Percentiles rank a stretch among this genome's conserved stretches.
Evolutionary conservation across 1,139 yeast genomes (phyloP).

Genomic region (Taphrina flavorubra): DNA sequence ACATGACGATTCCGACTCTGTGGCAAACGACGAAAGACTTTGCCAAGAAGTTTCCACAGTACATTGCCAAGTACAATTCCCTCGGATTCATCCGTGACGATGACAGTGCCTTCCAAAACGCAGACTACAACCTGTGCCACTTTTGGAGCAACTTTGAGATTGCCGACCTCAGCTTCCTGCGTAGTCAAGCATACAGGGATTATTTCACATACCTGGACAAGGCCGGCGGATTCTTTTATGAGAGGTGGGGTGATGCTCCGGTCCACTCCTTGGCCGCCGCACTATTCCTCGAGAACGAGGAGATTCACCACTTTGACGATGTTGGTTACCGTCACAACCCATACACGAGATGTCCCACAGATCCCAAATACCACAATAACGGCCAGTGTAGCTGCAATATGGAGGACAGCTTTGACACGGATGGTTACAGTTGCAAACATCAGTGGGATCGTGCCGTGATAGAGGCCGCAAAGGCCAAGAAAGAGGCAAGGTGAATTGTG

Average conservation of each 20-base stretch:
- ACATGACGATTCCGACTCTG: slow-evolving; percentile 76
- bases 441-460: slow-evolving; percentile 46
- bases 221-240: slow-evolving; percentile 78
- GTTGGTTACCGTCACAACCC: slow-evolving; percentile 83
- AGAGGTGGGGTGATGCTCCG: slow-evolving; percentile 95
- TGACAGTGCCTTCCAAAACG: slow-evolving; percentile 68
- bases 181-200: slow-evolving; percentile 66
- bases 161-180: slow-evolving; percentile 66
- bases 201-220: slow-evolving; percentile 70
- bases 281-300: slow-evolving; percentile 67
- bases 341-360: slow-evolving; percentile 76
- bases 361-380: slow-evolving; percentile 58
- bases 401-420: slow-evolving; percentile 50
- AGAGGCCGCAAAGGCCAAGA: not conserved
- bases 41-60: slow-evolving; percentile 67
- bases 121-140: slow-evolving; percentile 70
- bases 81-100: slow-evolving; percentile 59
- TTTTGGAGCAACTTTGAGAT: slow-evolving; percentile 77
- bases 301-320: slow-evolving; percentile 79
- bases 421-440: slow-evolving; percentile 47
- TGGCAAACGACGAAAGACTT: slow-evolving; percentile 80
- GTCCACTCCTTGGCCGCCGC: slow-evolving; percentile 88
- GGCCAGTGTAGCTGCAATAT: slow-evolving; percentile 72
- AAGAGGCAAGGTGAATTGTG: not conserved
- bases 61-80: slow-evolving; percentile 67